Conservation (phyloP, 306 rosid species). For the Rosa multiflora region DNA sequence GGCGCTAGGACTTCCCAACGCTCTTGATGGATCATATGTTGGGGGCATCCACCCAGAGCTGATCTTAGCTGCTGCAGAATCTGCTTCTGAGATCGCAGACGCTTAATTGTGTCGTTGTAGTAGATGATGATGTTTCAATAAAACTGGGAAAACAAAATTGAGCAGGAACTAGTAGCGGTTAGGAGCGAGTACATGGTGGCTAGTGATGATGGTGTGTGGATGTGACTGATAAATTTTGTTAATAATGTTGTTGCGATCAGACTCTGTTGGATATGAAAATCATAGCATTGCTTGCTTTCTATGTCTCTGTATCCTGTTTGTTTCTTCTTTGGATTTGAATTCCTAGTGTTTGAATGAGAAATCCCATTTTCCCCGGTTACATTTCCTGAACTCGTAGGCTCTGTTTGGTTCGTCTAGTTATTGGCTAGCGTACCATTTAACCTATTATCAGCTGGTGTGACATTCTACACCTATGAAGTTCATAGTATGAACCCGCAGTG, state of each 20-base stretch:
- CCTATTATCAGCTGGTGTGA: not conserved
- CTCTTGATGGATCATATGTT: constrained; percentile 36
- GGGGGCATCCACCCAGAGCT: constrained; percentile 56
- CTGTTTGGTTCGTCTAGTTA: not conserved
- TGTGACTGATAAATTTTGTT: constrained; percentile 23
- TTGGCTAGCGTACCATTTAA: not conserved
- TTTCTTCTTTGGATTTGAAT: not conserved
- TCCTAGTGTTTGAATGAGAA: not conserved
- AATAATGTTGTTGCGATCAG: constrained; percentile 13
- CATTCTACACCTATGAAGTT: not conserved
- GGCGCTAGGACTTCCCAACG: constrained; percentile 55
- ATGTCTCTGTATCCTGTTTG: not conserved
- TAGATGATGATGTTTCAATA: not conserved
- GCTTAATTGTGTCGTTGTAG: constrained; percentile 25
- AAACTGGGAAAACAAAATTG: not conserved
- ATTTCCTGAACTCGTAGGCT: not conserved
- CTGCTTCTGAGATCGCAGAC: constrained; percentile 45
- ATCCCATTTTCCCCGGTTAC: not conserved
- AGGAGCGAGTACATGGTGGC: constrained; percentile 5
- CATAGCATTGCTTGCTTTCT: not conserved
- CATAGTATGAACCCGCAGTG: not conserved
- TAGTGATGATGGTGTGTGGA: not conserved
- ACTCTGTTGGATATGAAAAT: constrained; percentile 1
- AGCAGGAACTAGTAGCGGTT: constrained; percentile 22
- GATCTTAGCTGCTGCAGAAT: constrained; percentile 65